These are phyloP conservation scores for Talaromyces albobiverticillius DNA, from an alignment of 2,329 filamentous ascomycete genomes.

Conservation along the genomic window DNA sequence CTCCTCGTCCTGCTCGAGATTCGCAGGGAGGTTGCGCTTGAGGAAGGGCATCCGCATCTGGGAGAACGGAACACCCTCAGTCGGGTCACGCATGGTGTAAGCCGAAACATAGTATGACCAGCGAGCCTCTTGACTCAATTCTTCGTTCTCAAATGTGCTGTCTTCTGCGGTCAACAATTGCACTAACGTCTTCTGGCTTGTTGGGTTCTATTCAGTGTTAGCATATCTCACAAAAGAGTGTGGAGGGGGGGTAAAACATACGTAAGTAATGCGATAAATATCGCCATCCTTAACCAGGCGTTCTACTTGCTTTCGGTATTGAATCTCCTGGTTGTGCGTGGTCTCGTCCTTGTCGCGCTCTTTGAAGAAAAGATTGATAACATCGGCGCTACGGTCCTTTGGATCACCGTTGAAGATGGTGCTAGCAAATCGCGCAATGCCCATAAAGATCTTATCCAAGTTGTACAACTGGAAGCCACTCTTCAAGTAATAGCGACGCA, in stretches of 20 bases:
- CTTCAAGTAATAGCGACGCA: slow-evolving; percentile 87
- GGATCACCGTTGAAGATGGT: slow-evolving; percentile 80
- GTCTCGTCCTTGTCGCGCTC: slow-evolving; percentile 80
- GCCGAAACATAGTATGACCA: slow-evolving; percentile 98
- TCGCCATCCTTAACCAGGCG: slow-evolving; percentile 91
- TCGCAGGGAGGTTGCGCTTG: slow-evolving; percentile 64
- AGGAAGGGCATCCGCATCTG: slow-evolving; percentile 68
- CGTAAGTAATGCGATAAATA: slow-evolving; percentile 84
- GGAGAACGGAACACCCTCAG: slow-evolving; percentile 68
- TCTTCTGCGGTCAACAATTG: slow-evolving; percentile 88
- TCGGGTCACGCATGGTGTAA: slow-evolving; percentile 83
- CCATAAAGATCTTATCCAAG: slow-evolving; percentile 81
- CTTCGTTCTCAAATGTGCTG: slow-evolving; percentile 70
- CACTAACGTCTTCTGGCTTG: slow-evolving; percentile 65
- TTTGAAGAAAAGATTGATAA: slow-evolving; percentile 80
- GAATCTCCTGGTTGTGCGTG: slow-evolving; percentile 85
- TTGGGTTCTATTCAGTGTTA: slow-evolving; percentile 55
- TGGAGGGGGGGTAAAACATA: slow-evolving; percentile 54
- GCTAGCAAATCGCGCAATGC: slow-evolving; percentile 74
- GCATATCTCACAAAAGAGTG: slow-evolving; percentile 20
- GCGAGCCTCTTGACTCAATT: slow-evolving; percentile 59
- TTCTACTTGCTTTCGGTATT: slow-evolving; percentile 86
- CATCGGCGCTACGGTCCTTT: slow-evolving; percentile 91
- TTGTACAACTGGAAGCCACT: slow-evolving; percentile 93
- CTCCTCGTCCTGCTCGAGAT: slow-evolving; percentile 60